phyloP scores from a whole-genome alignment of 1,284 basidiomycete species.

The Sporisorium scitamineum region DNA sequence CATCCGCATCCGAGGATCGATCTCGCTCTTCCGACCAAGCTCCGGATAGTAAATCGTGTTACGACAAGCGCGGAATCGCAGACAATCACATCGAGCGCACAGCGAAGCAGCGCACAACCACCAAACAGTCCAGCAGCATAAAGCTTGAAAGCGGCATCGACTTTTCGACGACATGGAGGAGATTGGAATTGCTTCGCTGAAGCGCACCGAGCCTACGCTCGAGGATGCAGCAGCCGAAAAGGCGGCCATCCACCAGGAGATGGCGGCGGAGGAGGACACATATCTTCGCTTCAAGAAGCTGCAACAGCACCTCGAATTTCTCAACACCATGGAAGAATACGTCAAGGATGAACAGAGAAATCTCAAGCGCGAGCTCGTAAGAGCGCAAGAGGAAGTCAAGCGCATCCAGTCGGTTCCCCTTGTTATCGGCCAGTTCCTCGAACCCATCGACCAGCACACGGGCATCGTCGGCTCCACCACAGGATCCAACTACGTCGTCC shows the following conservation, averaged over 20 bases:
- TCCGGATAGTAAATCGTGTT: neutral
- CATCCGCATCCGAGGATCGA: neutral
- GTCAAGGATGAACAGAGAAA: slow-evolving; percentile 99
- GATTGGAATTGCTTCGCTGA: slow-evolving; percentile 60
- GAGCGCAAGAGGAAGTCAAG: slow-evolving; percentile 99
- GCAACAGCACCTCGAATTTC: slow-evolving; percentile 68
- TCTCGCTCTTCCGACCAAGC: neutral
- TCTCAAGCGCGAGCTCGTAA: slow-evolving; percentile 94
- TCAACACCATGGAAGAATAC: slow-evolving; percentile 75
- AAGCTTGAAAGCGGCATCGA: neutral
- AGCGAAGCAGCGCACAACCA: neutral
- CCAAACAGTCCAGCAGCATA: neutral
- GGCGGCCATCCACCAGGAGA: slow-evolving; percentile 58
- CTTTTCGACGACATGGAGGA: slow-evolving; percentile 61
- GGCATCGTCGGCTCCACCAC: slow-evolving; percentile 98
- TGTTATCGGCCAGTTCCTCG: slow-evolving; percentile 99
- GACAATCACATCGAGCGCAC: neutral
- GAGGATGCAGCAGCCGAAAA: slow-evolving; percentile 62
- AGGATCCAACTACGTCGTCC: slow-evolving; percentile 97
- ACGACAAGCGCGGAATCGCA: neutral
- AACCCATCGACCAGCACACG: slow-evolving; percentile 97
- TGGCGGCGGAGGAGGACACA: slow-evolving; percentile 62
- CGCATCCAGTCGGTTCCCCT: slow-evolving; percentile 98
- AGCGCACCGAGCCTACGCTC: slow-evolving; percentile 57
- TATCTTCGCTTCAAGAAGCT: slow-evolving; percentile 68